Conservation (phyloP, 768 basidiomycete species). For the Phlegmacium glaucopus region DNA sequence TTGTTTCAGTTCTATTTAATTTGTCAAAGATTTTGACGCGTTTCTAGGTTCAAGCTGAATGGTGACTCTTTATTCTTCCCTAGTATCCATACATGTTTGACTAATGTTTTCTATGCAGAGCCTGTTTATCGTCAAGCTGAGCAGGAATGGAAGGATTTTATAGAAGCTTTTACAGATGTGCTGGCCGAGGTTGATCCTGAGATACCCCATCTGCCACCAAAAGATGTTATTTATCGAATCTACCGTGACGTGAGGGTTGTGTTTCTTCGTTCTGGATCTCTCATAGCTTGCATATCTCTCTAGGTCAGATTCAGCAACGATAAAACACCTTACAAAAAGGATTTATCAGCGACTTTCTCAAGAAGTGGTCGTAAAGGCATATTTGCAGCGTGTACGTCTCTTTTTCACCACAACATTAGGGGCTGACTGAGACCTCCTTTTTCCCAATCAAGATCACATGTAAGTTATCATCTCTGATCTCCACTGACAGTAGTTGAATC, state of each 20-base stretch:
- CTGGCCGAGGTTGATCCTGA: conserved; percentile 75
- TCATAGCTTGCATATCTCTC: no score
- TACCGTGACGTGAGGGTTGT: conserved; percentile 79
- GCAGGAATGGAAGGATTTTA: conserved; percentile 85
- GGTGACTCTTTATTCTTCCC: conserved; percentile 36
- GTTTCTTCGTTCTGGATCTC: not conserved
- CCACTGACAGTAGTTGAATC: no score
- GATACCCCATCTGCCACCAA: conserved; percentile 84
- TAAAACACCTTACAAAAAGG: conserved; percentile 92
- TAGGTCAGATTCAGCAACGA: conserved; percentile 89
- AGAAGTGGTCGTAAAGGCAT: conserved; percentile 88
- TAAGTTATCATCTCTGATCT: conserved; percentile 25
- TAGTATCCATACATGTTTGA: not conserved
- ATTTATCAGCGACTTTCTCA: conserved; percentile 80
- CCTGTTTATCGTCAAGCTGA: conserved; percentile 80
- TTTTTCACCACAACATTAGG: not conserved
- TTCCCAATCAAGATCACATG: conserved; percentile 55
- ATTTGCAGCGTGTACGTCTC: conserved; percentile 76
- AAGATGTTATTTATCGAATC: conserved; percentile 89
- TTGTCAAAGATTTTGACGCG: not conserved
- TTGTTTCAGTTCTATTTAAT: conserved; percentile 1
- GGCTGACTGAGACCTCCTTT: not conserved
- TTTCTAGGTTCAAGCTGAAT: conserved; percentile 80
- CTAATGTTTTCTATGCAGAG: conserved; percentile 37
- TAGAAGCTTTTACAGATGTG: conserved; percentile 67